Evolutionary conservation across 768 basidiomycete genomes (phyloP), one percentile per base, ranked within the genome.

Genomic region (Auriscalpium vulgare): DNA sequence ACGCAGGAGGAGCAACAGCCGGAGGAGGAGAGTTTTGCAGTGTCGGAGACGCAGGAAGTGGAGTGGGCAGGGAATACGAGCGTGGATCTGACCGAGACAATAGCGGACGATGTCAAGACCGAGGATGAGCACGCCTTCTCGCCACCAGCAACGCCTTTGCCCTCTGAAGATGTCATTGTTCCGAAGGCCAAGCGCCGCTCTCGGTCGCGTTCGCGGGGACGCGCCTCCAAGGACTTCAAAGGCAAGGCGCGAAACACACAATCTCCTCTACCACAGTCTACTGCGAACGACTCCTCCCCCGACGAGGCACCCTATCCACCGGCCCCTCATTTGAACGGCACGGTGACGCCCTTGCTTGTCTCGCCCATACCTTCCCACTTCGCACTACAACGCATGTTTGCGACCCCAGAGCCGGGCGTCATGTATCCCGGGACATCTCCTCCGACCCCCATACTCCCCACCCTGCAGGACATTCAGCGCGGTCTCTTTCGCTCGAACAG

Each of bases 401-500:
- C 54, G 7, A 74, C 80, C 8, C 76, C 83, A 9, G 82, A 82
- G 34, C 74, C 78, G 43, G 75, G 81, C 8, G 66, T 81, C 57
- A 75, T 81, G 59, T 84, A 85, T 67, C 81, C 84, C n/a, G 81
- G 81, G 13, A 78, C 82, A 16, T 80, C 85, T 6, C 81, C 85
- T 2, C 75, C 84, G 8, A 84, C 83, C 3, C 86, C 88, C 16
- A 68, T 82, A 63, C 69, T 87, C 37, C 91, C 91, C 0, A 82
- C 88, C 4, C 75, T 95, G 7, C 87, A 91, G 63, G 88, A 86
- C 19, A 72, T 95, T 38, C 85, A 85, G 66, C 81, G 76, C 64
- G 86, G 87, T 14, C 79, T 97, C 3, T 85, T 90, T 65, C 85
- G 94, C 17, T 95, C 94, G 2, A 94, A 95, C 67, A 95, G 93